Evolutionary conservation across 176 grass and related monocot species (phyloP), one percentile per base, ranked within the genome.

Genomic region (Elymus sibiricus): DNA sequence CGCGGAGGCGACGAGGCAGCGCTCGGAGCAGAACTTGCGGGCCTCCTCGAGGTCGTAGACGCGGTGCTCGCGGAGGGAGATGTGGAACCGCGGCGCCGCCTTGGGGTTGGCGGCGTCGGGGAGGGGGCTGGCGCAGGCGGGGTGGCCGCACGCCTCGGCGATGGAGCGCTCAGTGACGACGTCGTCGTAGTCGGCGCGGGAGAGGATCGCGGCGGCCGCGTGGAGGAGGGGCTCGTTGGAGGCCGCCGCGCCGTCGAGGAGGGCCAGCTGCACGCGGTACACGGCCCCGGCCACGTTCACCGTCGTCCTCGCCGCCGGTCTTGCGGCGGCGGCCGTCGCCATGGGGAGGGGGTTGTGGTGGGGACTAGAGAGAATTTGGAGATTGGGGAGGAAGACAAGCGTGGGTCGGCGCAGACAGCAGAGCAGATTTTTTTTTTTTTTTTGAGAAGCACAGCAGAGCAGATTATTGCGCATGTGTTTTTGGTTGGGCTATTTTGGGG

Each of bases 11-110:
- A 99, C 76, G 76, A 96, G 82, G 79, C 97, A 99, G 0, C 40
- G 60, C 27, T 91, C 83, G 64, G 94, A 96, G 88, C 94, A 99
- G 94, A 94, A 99, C 62, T 70, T 93, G 85, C 86, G 76, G 3
- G 82, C 87, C 90, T 99, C 94, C 84, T 92, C 86, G 32, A 96
- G 88, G 94, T 96, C 97, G 79, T 96, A 99, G 49, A 96, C 94
- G 70, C 85, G 88, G 92, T 99, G 97, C 94, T 99, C 92, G 44
- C 88, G 78, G n/a, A 99, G 88, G 7, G 94, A 86, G 59, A 99
- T 88, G 76, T 60, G 97, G 70, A 89, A 98, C 49, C 86, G 89
- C 9, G 89, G 61, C 5, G 37, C 47, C 27, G 11, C 67, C 61
- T 78, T 78, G 46, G 17, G 16, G 49, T 13, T 1, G 40, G 38